phyloP scores from a whole-genome alignment of 805 yeast genomes.

The Yamadazyma nakazawae region DNA sequence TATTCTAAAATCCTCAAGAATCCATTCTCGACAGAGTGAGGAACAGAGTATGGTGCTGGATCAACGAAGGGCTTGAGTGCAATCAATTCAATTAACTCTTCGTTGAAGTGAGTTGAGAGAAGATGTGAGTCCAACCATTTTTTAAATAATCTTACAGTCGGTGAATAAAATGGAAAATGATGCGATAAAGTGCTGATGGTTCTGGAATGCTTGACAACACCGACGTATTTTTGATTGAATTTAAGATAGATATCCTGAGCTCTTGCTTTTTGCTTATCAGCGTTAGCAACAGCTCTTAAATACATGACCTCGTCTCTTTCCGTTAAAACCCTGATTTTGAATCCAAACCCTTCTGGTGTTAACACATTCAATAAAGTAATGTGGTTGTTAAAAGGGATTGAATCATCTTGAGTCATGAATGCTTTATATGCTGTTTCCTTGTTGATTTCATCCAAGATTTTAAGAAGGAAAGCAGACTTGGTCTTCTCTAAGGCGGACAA shows the following conservation, averaged over 20 bases:
- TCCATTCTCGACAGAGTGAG: conserved; percentile 77
- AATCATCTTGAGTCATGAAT: conserved; percentile 58
- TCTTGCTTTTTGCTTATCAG: conserved; percentile 56
- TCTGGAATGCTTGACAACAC: conserved; percentile 76
- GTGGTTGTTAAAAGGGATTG: conserved; percentile 62
- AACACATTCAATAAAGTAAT: conserved; percentile 59
- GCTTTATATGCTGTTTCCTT: conserved; percentile 54
- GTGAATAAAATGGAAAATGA: conserved; percentile 68
- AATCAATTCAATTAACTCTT: conserved; percentile 77
- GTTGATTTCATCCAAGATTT: conserved; percentile 49
- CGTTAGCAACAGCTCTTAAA: conserved; percentile 65
- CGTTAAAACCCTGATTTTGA: conserved; percentile 69
- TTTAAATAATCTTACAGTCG: conserved; percentile 82
- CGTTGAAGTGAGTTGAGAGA: conserved; percentile 65
- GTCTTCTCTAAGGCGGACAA: conserved; percentile 79
- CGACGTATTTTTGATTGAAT: conserved; percentile 63
- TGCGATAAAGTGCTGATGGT: conserved; percentile 68
- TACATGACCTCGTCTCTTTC: conserved; percentile 81
- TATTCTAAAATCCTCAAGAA: conserved; percentile 71
- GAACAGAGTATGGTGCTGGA: conserved; percentile 78
- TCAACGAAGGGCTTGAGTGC: conserved; percentile 84
- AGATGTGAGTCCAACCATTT: conserved; percentile 86
- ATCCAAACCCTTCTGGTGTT: conserved; percentile 89
- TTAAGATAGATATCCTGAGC: conserved; percentile 61
- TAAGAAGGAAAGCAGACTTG: conserved; percentile 83